These are phyloP conservation scores for Epipyxis sp. DNA, from an alignment of 108 stramenopile species.

Conservation along the genomic window DNA sequence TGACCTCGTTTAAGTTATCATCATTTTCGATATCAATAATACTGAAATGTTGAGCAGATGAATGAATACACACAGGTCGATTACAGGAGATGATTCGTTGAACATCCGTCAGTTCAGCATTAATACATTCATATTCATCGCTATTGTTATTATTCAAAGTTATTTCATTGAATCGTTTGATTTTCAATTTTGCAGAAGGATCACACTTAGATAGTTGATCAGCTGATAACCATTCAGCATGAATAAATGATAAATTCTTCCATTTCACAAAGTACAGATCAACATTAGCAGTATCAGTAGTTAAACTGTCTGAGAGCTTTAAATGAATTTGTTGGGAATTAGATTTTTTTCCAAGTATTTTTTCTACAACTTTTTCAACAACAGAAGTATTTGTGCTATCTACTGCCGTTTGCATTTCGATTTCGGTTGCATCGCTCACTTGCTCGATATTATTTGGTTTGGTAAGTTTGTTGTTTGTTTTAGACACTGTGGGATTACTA, in stretches of 20 bases:
- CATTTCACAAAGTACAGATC: conserved; percentile 19
- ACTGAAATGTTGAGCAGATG: not conserved
- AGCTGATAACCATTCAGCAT: not conserved
- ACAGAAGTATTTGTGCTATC: no score
- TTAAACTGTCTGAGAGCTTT: no score
- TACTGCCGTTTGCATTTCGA: no score
- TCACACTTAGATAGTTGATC: not conserved
- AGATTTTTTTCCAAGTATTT: not conserved
- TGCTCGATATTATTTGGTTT: no score
- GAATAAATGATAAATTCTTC: conserved; percentile 22
- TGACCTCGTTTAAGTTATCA: conserved; percentile 7
- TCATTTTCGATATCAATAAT: not conserved
- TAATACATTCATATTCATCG: conserved; percentile 18
- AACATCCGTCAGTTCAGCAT: conserved; percentile 22
- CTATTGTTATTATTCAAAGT: not conserved
- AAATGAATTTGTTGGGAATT: not conserved
- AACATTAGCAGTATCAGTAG: not conserved
- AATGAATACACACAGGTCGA: not conserved
- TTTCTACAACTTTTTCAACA: no score
- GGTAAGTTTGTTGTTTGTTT: no score
- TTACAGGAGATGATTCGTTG: conserved; percentile 28
- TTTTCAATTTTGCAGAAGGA: conserved; percentile 4
- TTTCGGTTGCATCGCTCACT: no score
- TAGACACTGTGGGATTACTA: no score
- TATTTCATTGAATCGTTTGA: conserved; percentile 20